Evolutionary conservation across 176 grass and related monocot species (phyloP).

Genomic region (Oryza brachyantha): DNA sequence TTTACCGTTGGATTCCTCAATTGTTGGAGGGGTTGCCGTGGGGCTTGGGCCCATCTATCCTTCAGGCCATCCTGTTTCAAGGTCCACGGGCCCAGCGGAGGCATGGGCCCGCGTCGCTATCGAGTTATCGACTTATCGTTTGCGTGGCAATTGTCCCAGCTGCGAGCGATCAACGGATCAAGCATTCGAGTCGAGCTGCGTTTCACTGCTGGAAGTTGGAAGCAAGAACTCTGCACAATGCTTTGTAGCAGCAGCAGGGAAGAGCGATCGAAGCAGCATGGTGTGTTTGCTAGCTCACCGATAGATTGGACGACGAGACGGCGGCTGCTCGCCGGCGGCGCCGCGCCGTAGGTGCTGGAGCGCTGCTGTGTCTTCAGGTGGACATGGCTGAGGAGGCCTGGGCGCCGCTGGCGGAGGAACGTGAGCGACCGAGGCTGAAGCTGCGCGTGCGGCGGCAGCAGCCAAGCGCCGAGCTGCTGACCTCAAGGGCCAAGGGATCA

Average conservation of each 20-base stretch:
- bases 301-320: neutral
- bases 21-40: conserved; percentile 1
- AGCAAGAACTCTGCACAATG: neutral
- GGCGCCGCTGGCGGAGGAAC: neutral
- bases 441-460: conserved; percentile 25
- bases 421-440: neutral
- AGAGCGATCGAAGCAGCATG: neutral
- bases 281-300: conserved; percentile 22
- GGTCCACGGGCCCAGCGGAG: too few relatives aligned
- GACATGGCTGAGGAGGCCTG: neutral
- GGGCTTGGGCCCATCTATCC: too few relatives aligned
- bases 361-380: neutral
- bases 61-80: too few relatives aligned
- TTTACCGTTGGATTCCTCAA: neutral
- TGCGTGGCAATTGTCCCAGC: neutral
- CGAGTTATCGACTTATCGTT: too few relatives aligned
- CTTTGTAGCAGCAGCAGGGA: neutral
- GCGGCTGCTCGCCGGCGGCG: neutral
- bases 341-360: neutral
- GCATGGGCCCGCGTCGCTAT: neutral
- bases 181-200: neutral
- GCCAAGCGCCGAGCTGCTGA: conserved; percentile 40
- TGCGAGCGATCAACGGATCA: too few relatives aligned
- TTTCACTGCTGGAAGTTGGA: too few relatives aligned
- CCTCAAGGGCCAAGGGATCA: conserved; percentile 22